Conservation (phyloP, 768 basidiomycete genomes). For the Termitomyces sp. region DNA sequence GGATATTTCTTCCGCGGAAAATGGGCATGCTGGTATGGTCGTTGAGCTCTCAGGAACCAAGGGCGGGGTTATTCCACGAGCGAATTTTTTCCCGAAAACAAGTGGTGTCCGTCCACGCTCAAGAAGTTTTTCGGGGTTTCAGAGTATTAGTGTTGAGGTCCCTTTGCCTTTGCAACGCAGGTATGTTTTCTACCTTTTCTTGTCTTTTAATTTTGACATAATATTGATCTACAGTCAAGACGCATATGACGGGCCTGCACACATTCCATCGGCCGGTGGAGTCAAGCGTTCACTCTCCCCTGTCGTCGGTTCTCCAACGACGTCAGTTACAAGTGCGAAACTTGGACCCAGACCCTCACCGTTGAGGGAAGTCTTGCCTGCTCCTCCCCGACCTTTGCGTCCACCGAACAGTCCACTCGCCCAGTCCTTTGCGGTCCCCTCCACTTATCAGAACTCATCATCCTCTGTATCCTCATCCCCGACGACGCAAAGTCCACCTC, state of each 20-base stretch:
- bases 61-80: constrained; percentile 38
- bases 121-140: constrained; percentile 73
- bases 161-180: constrained; percentile 23
- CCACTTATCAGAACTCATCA: constrained; percentile 2
- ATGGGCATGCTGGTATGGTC: neutral
- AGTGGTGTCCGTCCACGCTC: constrained; percentile 57
- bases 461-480: constrained; percentile 16
- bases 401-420: constrained; percentile 33
- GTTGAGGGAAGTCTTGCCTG: constrained; percentile 11
- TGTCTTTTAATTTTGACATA: neutral
- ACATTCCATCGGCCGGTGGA: constrained; percentile 16
- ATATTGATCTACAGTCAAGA: constrained; percentile 18
- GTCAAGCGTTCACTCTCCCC: constrained; percentile 20
- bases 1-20: neutral
- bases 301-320: constrained; percentile 11
- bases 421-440: constrained; percentile 13
- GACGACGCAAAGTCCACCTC: constrained; percentile 12
- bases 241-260: constrained; percentile 14
- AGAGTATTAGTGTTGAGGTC: constrained; percentile 28
- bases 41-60: constrained; percentile 1
- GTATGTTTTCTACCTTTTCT: constrained; percentile 15
- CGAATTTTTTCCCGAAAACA: constrained; percentile 60
- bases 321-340: constrained; percentile 5
- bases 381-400: constrained; percentile 5
- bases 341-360: constrained; percentile 13